A percentile compares a stretch with the other conserved stretches of the same genome.
These are phyloP conservation scores for Yamadazyma sp. DNA, from an alignment of 1,139 yeast species.

Conservation along the genomic window DNA sequence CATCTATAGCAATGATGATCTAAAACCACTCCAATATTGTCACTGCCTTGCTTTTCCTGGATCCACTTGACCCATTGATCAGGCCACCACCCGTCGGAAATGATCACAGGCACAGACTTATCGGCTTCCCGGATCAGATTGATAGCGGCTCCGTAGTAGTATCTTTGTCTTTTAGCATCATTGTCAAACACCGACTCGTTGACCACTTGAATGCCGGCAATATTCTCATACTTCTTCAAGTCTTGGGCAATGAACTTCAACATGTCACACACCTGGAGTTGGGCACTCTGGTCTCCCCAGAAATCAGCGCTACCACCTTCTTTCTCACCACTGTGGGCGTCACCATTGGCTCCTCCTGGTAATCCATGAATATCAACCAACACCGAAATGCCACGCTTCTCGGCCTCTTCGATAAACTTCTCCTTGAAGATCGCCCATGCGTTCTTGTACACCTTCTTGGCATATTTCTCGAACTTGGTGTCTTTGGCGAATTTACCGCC, in stretches of 20 bases:
- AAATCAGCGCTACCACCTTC: slow-evolving; percentile 56
- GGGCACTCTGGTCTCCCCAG: slow-evolving; percentile 53
- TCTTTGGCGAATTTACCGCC: slow-evolving; percentile 59
- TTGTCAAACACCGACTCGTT: slow-evolving; percentile 76
- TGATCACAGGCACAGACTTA: slow-evolving; percentile 62
- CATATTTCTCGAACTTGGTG: slow-evolving; percentile 60
- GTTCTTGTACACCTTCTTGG: slow-evolving; percentile 53
- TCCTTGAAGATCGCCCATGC: slow-evolving; percentile 67
- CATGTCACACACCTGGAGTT: slow-evolving; percentile 48
- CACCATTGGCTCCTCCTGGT: slow-evolving; percentile 90
- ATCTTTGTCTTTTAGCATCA: slow-evolving; percentile 48
- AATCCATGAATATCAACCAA: slow-evolving; percentile 84
- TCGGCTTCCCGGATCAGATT: slow-evolving; percentile 60
- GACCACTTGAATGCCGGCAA: slow-evolving; percentile 79
- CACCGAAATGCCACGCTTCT: slow-evolving; percentile 60
- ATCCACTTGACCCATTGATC: slow-evolving; percentile 77
- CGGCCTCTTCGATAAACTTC: slow-evolving; percentile 56
- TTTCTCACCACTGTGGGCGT: slow-evolving; percentile 76
- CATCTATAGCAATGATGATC: slow-evolving; percentile 89
- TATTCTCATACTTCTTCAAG: slow-evolving; percentile 56
- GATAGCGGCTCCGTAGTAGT: slow-evolving; percentile 70
- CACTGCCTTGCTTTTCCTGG: slow-evolving; percentile 36
- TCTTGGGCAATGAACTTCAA: slow-evolving; percentile 66
- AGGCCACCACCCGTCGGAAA: slow-evolving; percentile 96
- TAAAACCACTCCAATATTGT: slow-evolving; percentile 60